These are phyloP conservation scores for Salix arbutifolia DNA, from an alignment of 345 rosid genomes.

Conservation along the genomic window DNA sequence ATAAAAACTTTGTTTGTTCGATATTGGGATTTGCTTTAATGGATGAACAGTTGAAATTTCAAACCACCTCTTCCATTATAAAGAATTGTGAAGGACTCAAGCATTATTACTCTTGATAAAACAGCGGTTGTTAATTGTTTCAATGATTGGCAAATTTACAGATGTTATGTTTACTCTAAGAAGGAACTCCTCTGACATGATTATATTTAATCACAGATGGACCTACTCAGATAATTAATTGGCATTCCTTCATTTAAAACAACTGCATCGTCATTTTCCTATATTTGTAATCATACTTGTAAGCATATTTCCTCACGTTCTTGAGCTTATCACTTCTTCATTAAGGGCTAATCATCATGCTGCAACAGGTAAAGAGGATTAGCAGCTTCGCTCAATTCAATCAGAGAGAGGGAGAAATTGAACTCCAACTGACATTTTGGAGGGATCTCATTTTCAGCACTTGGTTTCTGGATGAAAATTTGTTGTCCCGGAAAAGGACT, in stretches of 20 bases:
- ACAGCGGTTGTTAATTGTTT: background rate
- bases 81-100: slow-evolving; percentile 7
- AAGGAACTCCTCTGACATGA: background rate
- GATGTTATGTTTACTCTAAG: background rate
- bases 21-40: background rate
- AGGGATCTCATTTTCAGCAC: background rate
- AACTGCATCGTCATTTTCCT: background rate
- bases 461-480: background rate
- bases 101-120: background rate
- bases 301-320: background rate
- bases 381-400: background rate
- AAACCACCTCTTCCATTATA: background rate
- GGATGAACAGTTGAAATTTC: background rate
- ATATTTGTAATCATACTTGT: no score
- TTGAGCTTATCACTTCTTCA: background rate
- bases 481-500: slow-evolving; percentile 4
- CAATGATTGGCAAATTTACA: background rate
- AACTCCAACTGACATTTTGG: background rate
- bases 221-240: background rate
- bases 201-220: background rate
- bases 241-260: background rate
- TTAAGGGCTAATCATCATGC: background rate
- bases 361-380: background rate
- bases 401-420: background rate
- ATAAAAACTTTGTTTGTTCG: background rate